phyloP scores from a whole-genome alignment of 805 yeast species.

The Zygoascus flipseniorum region DNA sequence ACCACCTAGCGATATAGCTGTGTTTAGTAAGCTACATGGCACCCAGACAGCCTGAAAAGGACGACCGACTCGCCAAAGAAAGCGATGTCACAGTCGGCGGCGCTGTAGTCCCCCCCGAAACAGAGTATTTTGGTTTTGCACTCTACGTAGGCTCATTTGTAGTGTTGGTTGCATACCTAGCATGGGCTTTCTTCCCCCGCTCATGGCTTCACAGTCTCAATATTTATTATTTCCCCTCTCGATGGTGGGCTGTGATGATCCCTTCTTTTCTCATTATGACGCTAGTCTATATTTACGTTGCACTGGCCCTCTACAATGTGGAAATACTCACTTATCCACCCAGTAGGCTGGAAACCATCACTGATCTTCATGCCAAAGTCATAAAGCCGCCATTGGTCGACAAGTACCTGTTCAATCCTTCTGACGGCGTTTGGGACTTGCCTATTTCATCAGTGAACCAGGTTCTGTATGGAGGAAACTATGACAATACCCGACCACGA shows the following conservation, averaged over 20 bases:
- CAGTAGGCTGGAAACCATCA: slow-evolving; percentile 52
- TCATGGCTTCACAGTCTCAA: slow-evolving; percentile 42
- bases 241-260: slow-evolving; percentile 83
- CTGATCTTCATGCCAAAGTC: slow-evolving; percentile 52
- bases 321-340: slow-evolving; percentile 60
- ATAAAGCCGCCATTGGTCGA: slow-evolving; percentile 28
- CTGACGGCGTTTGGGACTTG: slow-evolving; percentile 83
- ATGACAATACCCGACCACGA: not conserved
- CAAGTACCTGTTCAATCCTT: slow-evolving; percentile 45
- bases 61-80: slow-evolving; percentile 27
- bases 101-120: slow-evolving; percentile 30
- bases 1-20: too few relatives aligned
- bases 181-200: slow-evolving; percentile 74
- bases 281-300: slow-evolving; percentile 67
- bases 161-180: slow-evolving; percentile 45
- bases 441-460: slow-evolving; percentile 42
- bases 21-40: not conserved
- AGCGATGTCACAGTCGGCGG: slow-evolving; percentile 32
- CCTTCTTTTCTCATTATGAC: slow-evolving; percentile 64
- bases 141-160: slow-evolving; percentile 60
- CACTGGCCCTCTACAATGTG: slow-evolving; percentile 62
- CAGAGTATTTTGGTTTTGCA: slow-evolving; percentile 87
- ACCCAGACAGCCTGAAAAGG: slow-evolving; percentile 5
- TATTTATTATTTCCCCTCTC: slow-evolving; percentile 70
- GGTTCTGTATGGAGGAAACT: slow-evolving; percentile 19